Percentiles rank a stretch among this genome's conserved stretches.
Evolutionary conservation across 352 stramenopile genomes (phyloP).

Genomic region (Phytophthora pluvialis): DNA sequence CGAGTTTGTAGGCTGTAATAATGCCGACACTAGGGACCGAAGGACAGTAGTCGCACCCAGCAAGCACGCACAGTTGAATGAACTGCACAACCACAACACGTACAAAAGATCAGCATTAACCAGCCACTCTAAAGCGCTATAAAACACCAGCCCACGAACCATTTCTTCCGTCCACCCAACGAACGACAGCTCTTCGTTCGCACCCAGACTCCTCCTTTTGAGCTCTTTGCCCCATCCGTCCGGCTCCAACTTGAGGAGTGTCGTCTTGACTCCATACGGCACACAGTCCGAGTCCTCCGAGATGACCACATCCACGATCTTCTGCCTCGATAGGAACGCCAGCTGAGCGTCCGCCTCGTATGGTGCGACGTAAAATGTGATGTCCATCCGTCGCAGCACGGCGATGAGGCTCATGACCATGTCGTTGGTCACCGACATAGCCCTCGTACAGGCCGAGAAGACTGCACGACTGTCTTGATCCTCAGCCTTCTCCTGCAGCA

Average conservation of each 20-base stretch:
- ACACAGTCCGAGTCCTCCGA: slow-evolving; percentile 97
- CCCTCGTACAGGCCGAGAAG: slow-evolving; percentile 51
- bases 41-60: slow-evolving; percentile 91
- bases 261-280: slow-evolving; percentile 92
- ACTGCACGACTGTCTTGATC: slow-evolving; percentile 28
- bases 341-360: slow-evolving; percentile 98
- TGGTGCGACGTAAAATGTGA: slow-evolving; percentile 95
- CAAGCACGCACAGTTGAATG: slow-evolving; percentile 84
- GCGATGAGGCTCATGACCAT: slow-evolving; percentile 79
- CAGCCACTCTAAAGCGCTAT: neutral
- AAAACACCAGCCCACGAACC: slow-evolving; percentile 39
- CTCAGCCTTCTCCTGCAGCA: slow-evolving; percentile 31
- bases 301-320: slow-evolving; percentile 94
- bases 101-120: neutral
- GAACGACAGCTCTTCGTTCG: slow-evolving; percentile 85
- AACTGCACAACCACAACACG: slow-evolving; percentile 49
- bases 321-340: slow-evolving; percentile 89
- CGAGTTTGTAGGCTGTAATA: slow-evolving; percentile 81
- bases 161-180: slow-evolving; percentile 88
- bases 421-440: slow-evolving; percentile 69
- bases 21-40: slow-evolving; percentile 80
- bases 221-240: slow-evolving; percentile 90
- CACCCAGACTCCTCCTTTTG: slow-evolving; percentile 75
- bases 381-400: slow-evolving; percentile 63
- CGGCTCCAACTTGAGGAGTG: slow-evolving; percentile 95